Evolutionary conservation across 2,329 filamentous ascomycete species (phyloP).

Genomic region (Knoxdaviesia proteae): DNA sequence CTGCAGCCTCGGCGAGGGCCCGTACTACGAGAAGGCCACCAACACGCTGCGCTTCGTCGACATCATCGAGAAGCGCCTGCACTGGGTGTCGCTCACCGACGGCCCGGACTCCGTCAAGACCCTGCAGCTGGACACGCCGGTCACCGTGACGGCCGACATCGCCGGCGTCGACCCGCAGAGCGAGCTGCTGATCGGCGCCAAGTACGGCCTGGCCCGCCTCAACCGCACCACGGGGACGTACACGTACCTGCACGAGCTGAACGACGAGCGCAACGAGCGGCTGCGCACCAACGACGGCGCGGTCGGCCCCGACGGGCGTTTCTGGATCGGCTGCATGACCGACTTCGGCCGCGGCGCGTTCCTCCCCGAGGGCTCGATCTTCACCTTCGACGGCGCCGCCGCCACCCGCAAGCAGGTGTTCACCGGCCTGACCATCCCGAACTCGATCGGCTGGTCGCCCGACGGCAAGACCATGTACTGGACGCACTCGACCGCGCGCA

Average conservation of each 20-base stretch:
- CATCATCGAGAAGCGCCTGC: constrained; percentile 56
- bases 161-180: constrained; percentile 37
- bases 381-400: constrained; percentile 42
- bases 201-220: constrained; percentile 62
- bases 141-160: constrained; percentile 61
- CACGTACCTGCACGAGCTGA: constrained; percentile 30
- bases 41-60: constrained; percentile 60
- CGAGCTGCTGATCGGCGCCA: constrained; percentile 57
- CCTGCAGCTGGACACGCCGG: constrained; percentile 29
- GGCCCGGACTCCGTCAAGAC: constrained; percentile 45
- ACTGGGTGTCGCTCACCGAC: constrained; percentile 43
- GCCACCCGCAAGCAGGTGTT: constrained; percentile 37
- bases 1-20: constrained; percentile 52
- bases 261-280: constrained; percentile 22
- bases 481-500: constrained; percentile 53
- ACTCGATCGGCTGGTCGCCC: constrained; percentile 63
- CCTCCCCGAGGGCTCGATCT: constrained; percentile 42
- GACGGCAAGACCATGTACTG: constrained; percentile 60
- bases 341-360: constrained; percentile 40
- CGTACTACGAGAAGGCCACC: constrained; percentile 46
- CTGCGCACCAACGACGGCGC: constrained; percentile 65
- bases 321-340: constrained; percentile 77
- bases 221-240: constrained; percentile 38
- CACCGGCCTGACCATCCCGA: constrained; percentile 54
- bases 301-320: constrained; percentile 58